phyloP scores from a whole-genome alignment of 2,329 filamentous ascomycete species.

The Coniochaeta hoffmannii region DNA sequence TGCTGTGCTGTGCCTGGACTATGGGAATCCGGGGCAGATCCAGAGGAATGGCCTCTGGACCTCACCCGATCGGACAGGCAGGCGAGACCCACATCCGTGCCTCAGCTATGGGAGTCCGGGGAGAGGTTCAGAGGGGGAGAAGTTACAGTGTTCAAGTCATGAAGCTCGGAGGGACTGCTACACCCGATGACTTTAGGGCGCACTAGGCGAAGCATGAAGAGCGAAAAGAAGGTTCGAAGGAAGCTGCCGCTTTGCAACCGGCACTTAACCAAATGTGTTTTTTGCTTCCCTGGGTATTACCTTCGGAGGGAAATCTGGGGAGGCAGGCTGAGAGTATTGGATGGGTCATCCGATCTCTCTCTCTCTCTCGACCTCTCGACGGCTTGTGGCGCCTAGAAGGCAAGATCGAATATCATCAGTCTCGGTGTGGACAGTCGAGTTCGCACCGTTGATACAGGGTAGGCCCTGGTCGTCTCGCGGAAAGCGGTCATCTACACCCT shows the following conservation, averaged over 20 bases:
- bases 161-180: no score
- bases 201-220: no score
- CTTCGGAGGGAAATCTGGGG: neutral
- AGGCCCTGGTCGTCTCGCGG: neutral
- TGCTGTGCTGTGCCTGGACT: neutral
- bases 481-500: neutral
- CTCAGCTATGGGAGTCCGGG: no score
- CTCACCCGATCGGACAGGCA: no score
- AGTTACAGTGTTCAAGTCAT: neutral
- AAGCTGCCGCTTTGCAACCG: no score
- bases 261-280: neutral
- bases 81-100: no score
- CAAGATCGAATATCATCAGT: constrained; percentile 6
- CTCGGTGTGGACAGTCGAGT: constrained; percentile 13
- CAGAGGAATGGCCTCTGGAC: neutral
- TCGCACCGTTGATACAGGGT: constrained; percentile 7
- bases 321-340: neutral
- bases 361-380: neutral
- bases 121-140: no score
- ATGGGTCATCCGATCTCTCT: neutral
- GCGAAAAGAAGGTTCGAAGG: no score
- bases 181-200: no score
- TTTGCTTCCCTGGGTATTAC: neutral
- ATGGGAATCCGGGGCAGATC: neutral
- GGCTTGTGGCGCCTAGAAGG: neutral